These are phyloP conservation scores for Coprinopsis strossmayeri DNA, from an alignment of 768 basidiomycete genomes.

Conservation along the genomic window DNA sequence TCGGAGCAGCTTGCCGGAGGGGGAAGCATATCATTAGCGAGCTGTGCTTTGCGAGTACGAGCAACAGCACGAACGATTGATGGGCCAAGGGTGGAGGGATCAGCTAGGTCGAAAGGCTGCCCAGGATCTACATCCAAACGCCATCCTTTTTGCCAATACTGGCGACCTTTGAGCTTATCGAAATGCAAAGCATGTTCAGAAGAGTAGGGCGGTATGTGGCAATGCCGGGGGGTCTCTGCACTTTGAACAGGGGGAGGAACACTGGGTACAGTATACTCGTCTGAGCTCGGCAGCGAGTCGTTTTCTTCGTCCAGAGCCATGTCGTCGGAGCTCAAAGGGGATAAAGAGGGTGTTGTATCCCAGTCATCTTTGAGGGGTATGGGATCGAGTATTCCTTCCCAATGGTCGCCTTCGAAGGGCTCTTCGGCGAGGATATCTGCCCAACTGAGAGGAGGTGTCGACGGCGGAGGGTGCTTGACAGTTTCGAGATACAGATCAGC, in stretches of 20 bases:
- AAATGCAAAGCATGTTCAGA: constrained; percentile 46
- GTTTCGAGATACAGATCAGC: constrained; percentile 49
- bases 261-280: constrained; percentile 16
- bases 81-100: constrained; percentile 69
- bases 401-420: constrained; percentile 81
- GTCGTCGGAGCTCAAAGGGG: constrained; percentile 55
- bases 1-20: constrained; percentile 31
- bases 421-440: constrained; percentile 74
- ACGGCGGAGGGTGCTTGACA: constrained; percentile 36
- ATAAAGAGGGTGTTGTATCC: constrained; percentile 63
- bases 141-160: constrained; percentile 76
- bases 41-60: not conserved
- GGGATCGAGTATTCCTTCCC: constrained; percentile 54
- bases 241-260: constrained; percentile 4
- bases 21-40: not conserved
- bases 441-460: constrained; percentile 56
- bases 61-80: not conserved
- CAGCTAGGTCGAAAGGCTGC: constrained; percentile 53
- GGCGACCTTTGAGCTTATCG: constrained; percentile 55
- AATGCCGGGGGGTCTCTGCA: constrained; percentile 3
- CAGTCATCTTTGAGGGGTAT: constrained; percentile 39
- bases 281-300: constrained; percentile 20
- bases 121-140: constrained; percentile 34
- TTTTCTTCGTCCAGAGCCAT: constrained; percentile 39
- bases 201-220: constrained; percentile 22